Evolutionary conservation across 208 protist species (phyloP).

Genomic region (Trichomonas tenax): DNA sequence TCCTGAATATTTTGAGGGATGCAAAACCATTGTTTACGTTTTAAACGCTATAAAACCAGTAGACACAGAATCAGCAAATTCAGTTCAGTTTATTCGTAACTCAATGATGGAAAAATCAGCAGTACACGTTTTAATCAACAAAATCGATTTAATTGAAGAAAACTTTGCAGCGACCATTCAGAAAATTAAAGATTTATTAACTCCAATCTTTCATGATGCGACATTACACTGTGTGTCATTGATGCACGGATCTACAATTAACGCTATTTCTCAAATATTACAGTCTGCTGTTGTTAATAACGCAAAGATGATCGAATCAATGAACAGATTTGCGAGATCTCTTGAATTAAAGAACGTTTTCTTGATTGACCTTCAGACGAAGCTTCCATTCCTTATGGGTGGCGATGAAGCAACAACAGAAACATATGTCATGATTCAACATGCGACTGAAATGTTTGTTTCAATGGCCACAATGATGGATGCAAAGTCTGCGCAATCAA

Average conservation of each 20-base stretch:
- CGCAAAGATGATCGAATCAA: neutral
- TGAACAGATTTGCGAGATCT: neutral
- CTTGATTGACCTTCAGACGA: neutral
- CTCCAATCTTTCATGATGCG: neutral
- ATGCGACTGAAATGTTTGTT: constrained; percentile 4
- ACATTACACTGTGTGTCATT: neutral
- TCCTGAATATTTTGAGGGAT: neutral
- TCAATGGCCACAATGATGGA: neutral
- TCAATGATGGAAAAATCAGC: neutral
- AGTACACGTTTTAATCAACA: neutral
- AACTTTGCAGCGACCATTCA: neutral
- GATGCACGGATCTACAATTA: neutral
- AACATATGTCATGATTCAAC: neutral
- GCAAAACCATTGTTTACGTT: neutral
- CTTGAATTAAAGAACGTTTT: neutral
- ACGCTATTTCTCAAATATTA: neutral
- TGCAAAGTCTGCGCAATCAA: neutral
- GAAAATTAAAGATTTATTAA: neutral
- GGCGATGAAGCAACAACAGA: neutral
- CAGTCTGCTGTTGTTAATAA: neutral
- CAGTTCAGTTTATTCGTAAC: neutral
- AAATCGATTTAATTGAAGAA: neutral
- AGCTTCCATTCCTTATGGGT: neutral
- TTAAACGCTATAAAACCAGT: neutral
- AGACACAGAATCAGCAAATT: neutral